Evolutionary conservation across 179 eudicot species (phyloP).

Genomic region (Amaranthus tricolor): DNA sequence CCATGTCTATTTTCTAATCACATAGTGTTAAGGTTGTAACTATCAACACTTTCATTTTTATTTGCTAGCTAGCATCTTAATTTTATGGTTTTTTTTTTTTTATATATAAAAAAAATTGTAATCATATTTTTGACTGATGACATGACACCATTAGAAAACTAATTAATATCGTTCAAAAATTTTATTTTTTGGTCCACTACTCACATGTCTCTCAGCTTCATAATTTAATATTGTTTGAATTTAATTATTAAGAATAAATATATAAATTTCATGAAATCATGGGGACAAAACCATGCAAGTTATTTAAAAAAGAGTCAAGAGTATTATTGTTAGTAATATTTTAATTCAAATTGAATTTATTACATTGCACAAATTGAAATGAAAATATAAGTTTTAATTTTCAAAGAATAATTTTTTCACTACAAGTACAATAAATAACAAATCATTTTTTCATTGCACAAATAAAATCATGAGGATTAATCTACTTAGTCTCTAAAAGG

Average conservation of each 20-base stretch:
- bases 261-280: neutral
- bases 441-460: no score
- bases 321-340: neutral
- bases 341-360: no score
- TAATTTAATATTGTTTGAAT: slow-evolving; percentile 20
- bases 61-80: slow-evolving; percentile 7
- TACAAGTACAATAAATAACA: no score
- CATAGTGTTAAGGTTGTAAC: slow-evolving; percentile 4
- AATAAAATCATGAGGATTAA: no score
- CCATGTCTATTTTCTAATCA: slow-evolving; percentile 22
- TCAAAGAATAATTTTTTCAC: no score
- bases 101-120: no score
- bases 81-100: neutral
- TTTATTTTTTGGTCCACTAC: slow-evolving; percentile 23
- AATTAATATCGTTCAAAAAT: slow-evolving; percentile 21
- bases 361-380: no score
- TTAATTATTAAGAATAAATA: slow-evolving; percentile 10
- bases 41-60: slow-evolving; percentile 3
- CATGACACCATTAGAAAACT: slow-evolving; percentile 30
- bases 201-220: slow-evolving; percentile 26
- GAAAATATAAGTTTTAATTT: no score
- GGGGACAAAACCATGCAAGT: slow-evolving; percentile 6
- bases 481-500: no score
- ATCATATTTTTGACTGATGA: neutral
- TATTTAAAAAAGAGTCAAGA: neutral